Base-by-base conservation (phyloP, 345 rosid genomes). In the Raphanus sativus region DNA sequence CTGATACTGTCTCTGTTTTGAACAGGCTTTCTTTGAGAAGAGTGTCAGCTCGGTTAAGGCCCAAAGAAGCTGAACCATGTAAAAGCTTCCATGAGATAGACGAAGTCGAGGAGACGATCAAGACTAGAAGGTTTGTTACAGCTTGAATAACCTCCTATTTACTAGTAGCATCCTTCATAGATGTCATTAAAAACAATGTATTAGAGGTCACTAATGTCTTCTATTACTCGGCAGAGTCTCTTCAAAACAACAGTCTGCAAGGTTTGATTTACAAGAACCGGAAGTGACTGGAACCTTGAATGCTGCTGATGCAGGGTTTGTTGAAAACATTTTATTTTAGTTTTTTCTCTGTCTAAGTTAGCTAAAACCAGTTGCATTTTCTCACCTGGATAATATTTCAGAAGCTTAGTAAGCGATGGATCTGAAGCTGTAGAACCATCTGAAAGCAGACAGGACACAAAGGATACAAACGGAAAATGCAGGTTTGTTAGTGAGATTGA, bases 281-380 rank as follows among this genome's bases (percentile, higher is more conserved):
- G 80, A 77, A 74, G 66, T 17, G 73, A 21, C 63, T 17, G 64
- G 63, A 62, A 77, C 71, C 58, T 62, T 68, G 67, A 67, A 48
- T 56, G 69, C 72, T 56, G 83, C 76, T n/a, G 78, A 72, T 72
- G 80, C 79, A 54, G 67, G 91, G 94, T 89, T 12, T 68, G 81
- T 74, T 70, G 30, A 64, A 73, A 36, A 72, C 12, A 48, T 56
- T 26, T 21, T 3, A 4, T 52, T 28, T 16, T 6, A 12, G 50
- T 1, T 16, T 52, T 17, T 12, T 55, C 15, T 48, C 54, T 48
- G 15, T 48, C 15, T 52, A 34, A 71, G 52, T 55, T 38, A 15
- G 48, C 73, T 72, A 66, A 65, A n/a, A 10, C 60, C 4, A 50
- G 29, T 15, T 24, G 63, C 11, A 50, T 24, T 62, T 77, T 65